phyloP scores from a whole-genome alignment of 495 filamentous ascomycete species.

The Rhypophila decipiens region DNA sequence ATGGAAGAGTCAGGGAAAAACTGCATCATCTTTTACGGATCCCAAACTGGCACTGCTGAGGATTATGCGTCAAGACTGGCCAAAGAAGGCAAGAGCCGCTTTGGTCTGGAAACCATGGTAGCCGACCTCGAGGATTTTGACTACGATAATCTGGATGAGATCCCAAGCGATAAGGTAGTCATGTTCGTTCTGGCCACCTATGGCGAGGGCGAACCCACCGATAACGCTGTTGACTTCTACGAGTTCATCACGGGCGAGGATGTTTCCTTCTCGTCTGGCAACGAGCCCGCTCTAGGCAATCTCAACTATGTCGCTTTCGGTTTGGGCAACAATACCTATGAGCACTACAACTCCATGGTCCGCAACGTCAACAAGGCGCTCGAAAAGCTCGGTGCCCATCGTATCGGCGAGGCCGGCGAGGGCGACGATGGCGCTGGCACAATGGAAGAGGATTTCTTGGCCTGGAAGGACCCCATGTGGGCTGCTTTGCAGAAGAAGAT shows the following conservation, averaged over 20 bases:
- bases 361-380: slow-evolving; percentile 78
- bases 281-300: slow-evolving; percentile 70
- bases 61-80: slow-evolving; percentile 97
- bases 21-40: slow-evolving; percentile 96
- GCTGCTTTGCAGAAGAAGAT: slow-evolving; percentile 69
- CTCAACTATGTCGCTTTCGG: slow-evolving; percentile 95
- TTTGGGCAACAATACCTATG: slow-evolving; percentile 97
- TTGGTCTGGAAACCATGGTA: slow-evolving; percentile 96
- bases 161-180: slow-evolving; percentile 84
- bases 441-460: slow-evolving; percentile 99
- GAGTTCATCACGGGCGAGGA: slow-evolving; percentile 87
- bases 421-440: slow-evolving; percentile 97
- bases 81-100: slow-evolving; percentile 94
- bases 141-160: slow-evolving; percentile 85
- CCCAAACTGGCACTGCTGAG: slow-evolving; percentile 96
- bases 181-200: slow-evolving; percentile 97
- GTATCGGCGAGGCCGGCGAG: slow-evolving; percentile 85
- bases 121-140: slow-evolving; percentile 98
- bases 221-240: slow-evolving; percentile 98
- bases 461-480: slow-evolving; percentile 99
- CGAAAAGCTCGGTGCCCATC: slow-evolving; percentile 68
- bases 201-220: slow-evolving; percentile 95
- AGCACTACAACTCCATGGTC: slow-evolving; percentile 99
- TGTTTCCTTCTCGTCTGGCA: slow-evolving; percentile 70
- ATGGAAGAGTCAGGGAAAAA: slow-evolving; percentile 95